A percentile compares a stretch with the other conserved stretches of the same genome.
These are phyloP conservation scores for Phialemonium atrogriseum DNA, from an alignment of 2,329 filamentous ascomycete genomes.

Conservation along the genomic window DNA sequence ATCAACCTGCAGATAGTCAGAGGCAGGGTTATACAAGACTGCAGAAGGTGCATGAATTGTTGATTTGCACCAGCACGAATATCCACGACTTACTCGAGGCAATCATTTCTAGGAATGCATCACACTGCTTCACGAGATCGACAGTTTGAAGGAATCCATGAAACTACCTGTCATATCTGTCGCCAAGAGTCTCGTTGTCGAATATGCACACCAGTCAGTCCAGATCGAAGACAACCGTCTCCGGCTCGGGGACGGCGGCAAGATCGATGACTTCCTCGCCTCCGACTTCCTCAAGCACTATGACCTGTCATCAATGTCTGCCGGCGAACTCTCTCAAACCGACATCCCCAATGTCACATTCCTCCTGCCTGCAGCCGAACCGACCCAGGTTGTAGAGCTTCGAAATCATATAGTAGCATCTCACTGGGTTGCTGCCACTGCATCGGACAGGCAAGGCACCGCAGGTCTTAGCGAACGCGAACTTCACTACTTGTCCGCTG, in stretches of 20 bases:
- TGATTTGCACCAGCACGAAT: neutral
- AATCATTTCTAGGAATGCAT: neutral
- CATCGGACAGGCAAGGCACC: conserved; percentile 7
- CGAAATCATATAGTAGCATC: conserved; percentile 14
- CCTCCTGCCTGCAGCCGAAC: conserved; percentile 4
- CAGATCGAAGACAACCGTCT: conserved; percentile 14
- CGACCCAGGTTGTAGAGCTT: conserved; percentile 9
- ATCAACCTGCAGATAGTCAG: conserved; percentile 9
- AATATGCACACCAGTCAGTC: conserved; percentile 16
- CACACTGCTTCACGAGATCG: conserved; percentile 6
- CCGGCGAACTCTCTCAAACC: conserved; percentile 3
- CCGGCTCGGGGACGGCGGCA: conserved; percentile 4
- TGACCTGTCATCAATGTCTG: conserved; percentile 3
- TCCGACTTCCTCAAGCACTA: conserved; percentile 1
- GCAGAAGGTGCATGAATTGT: neutral
- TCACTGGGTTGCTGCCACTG: conserved; percentile 11
- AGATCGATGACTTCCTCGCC: conserved; percentile 8
- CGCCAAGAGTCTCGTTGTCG: conserved; percentile 6
- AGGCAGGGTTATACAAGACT: neutral
- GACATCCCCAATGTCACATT: conserved; percentile 3
- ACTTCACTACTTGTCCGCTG: conserved; percentile 3
- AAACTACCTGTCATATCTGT: neutral
- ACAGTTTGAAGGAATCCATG: conserved; percentile 4
- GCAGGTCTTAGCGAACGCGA: conserved; percentile 9
- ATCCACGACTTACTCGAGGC: neutral